Base-by-base conservation (phyloP, 768 basidiomycete genomes). In the Mycena galericulata region DNA sequence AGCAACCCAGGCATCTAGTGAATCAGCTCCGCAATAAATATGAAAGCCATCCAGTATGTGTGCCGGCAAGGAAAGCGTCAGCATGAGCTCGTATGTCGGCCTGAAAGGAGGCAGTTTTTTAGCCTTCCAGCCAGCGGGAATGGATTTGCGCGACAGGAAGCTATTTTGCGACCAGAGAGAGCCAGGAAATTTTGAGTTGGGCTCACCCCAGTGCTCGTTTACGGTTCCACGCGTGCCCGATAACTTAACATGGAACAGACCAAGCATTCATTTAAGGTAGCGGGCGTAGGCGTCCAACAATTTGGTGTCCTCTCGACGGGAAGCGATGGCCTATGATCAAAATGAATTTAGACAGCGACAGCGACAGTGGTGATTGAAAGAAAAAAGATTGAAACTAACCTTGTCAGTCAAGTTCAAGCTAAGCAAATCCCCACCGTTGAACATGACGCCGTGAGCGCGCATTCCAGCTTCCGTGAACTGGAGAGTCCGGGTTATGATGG, bases 121-220 rank as follows among this genome's bases (percentile, higher is more conserved):
- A 4, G 30, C 15, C 20, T 53, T 53, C 51, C 51, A 53, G 20
- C 51, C 51, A 8, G 20, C 51, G 10, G 51, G 18, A 29, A 53
- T 34, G 2, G 51, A 7, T n/a, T 53, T 53, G 2, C 51, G 51
- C 6, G 27, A 14, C 20, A 43, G 55, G 18, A 71, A 41, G 4
- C 40, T 32, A 49, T 71, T 62, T 41, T 46, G 24, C 41, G 41
- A 27, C 59, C 59, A 61, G 12, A 61, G 32, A 8, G 64, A 72
- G 8, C 70, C 75, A 1, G 74, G 73, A 1, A 66, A 65, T 34
- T 71, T 66, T 2, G 61, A 24, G 47, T 78, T 78, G n/a, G 76
- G 72, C 14, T 41, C 69, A 5, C 77, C 77, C 77, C 77, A 79
- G 51, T 57, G 67, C 56, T 79, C 72, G 53, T 79, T 79, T 2